Evolutionary conservation across 2,329 filamentous ascomycete species (phyloP), one percentile per base, ranked within the genome.

Genomic region (Fusarium sp.): DNA sequence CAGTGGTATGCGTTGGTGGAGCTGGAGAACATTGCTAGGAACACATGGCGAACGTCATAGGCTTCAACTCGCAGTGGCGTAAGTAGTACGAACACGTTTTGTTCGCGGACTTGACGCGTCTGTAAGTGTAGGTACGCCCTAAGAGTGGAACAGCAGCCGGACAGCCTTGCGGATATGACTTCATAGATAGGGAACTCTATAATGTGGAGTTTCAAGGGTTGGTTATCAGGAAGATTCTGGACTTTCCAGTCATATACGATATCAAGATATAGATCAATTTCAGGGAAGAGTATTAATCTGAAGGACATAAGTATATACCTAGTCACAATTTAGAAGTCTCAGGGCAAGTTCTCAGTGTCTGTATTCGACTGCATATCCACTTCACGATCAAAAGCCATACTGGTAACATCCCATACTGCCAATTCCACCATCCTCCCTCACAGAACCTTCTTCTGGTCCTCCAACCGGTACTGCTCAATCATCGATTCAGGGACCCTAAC

Each of bases 141-240:
- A 22, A 24, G n/a, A 24, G 24, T 15, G 4, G 9, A 24, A 35
- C 17, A 15, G 3, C 1, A 35, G n/a, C 5, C 3, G 4, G 22
- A 33, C 0, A 9, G 28, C 22, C 7, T 9, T 0, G 2, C 3
- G 2, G 20, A 8, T 4, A 10, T 24, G 10, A 10, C 12, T 7
- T 24, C 4, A 14, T 5, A 13, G 0, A 3, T 3, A 7, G 11
- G 28, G 10, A 20, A 7, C 24, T 1, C 1, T 5, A 7, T 13
- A 13, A 47, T 4, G 9, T 15, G 6, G 4, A 48, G 1, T 31
- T 4, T 12, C 5, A 48, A 9, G 6, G 1, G 20, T 9, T 31
- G 14, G 9, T 31, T 22, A 7, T 6, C 0, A 15, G 14, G 13
- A 9, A 20, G 14, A 31, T 2, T 15, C 26, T 31, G 7, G 7